Evolutionary conservation across 345 rosid species (phyloP), one percentile per base, ranked within the genome.

Genomic region (Abelmoschus esculentus): DNA sequence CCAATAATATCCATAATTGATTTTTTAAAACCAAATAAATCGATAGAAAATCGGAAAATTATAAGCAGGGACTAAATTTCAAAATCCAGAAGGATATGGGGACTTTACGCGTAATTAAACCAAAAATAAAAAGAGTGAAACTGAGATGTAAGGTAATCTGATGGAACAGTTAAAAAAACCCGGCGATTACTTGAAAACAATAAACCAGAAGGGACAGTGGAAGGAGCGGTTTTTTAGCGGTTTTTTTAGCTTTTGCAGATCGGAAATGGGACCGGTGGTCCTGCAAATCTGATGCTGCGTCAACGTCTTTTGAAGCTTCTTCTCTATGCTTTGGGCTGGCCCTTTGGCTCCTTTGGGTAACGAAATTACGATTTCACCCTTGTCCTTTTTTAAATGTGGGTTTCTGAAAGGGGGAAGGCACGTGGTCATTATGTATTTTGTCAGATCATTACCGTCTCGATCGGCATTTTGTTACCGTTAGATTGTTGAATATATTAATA

Each of bases 81-180:
- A 34, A 34, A 34, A 4, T 6, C 40, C 40, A 36, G 40, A 34
- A 6, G 40, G 40, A 36, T 36, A 36, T 36, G 40, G 40, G 6
- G 8, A 36, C 40, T 36, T 36, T 36, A 6, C 8, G 40, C 40
- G 6, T 7, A 36, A 36, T 36, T 36, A 36, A 36, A 36, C 40
- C 7, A 36, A 36, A 36, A 36, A 36, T 0, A 36, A 36, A 36
- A 36, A 36, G 40, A 66, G 66, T 42, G 59, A 53, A 65, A 77
- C 61, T 56, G 59, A 69, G 67, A 49, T 52, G 70, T 28, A 64
- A 34, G 28, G 71, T 64, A 17, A 10, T 53, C 7, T 5, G 61
- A 81, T 80, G 67, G 70, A 83, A 81, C 82, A 81, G 76, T 73
- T n/a, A 0, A 9, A 60, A 49, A 46, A 46, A 12, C 59, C 46